Evolutionary conservation across 768 basidiomycete genomes (phyloP).

Genomic region (Russula ochroleuca): DNA sequence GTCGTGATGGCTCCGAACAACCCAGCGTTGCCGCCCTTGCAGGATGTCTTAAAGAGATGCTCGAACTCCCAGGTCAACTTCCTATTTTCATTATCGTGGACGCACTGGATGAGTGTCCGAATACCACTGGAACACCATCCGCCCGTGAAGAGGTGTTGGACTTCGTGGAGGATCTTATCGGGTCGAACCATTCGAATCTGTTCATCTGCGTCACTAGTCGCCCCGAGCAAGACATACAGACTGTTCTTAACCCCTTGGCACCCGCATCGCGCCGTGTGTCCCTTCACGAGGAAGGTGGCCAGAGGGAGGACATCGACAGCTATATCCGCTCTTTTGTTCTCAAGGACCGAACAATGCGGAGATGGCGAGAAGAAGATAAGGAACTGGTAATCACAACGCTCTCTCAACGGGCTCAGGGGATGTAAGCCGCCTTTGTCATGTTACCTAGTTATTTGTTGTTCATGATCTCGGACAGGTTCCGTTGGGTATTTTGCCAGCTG

Average conservation of each 20-base stretch:
- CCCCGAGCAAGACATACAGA: background rate
- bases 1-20: too few species aligned
- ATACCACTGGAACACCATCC: background rate
- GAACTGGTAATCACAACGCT: background rate
- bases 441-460: too few species aligned
- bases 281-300: background rate
- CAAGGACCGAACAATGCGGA: background rate
- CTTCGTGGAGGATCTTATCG: background rate
- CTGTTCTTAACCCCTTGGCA: background rate
- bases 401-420: background rate
- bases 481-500: background rate
- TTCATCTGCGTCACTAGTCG: slow-evolving; percentile 1
- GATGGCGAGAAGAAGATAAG: background rate
- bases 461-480: background rate
- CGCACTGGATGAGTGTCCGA: background rate
- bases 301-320: background rate
- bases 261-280: background rate
- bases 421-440: background rate
- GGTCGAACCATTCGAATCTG: background rate
- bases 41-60: background rate
- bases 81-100: background rate
- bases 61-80: background rate
- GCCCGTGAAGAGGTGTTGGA: background rate
- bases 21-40: background rate
- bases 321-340: background rate